Conservation (phyloP, 2,329 filamentous ascomycete genomes). For the Cytospora schulzeri region DNA sequence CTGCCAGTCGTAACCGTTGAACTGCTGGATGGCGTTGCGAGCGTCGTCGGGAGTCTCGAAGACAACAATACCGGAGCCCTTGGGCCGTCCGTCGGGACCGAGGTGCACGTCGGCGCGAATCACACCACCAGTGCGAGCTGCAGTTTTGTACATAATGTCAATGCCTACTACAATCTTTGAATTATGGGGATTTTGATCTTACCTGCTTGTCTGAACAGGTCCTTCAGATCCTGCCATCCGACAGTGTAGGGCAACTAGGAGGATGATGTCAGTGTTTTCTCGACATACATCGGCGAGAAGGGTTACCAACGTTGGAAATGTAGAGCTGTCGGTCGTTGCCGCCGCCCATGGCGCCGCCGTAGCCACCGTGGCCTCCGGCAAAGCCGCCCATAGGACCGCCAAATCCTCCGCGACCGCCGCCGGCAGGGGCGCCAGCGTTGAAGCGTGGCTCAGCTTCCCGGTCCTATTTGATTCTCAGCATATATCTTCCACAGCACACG, state of each 20-base stretch:
- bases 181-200: conserved; percentile 46
- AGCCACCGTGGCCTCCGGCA: conserved; percentile 56
- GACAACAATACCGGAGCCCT: conserved; percentile 95
- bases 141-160: conserved; percentile 8
- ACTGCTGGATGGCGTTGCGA: conserved; percentile 92
- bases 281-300: background rate
- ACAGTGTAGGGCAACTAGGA: conserved; percentile 90
- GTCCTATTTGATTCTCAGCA: conserved; percentile 60
- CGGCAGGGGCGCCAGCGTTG: conserved; percentile 69
- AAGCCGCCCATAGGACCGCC: conserved; percentile 30
- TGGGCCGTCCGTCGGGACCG: conserved; percentile 87
- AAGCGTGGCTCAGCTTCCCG: conserved; percentile 98
- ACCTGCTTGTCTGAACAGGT: conserved; percentile 98
- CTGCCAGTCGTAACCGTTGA: conserved; percentile 99
- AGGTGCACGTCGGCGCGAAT: conserved; percentile 95
- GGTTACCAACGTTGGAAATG: conserved; percentile 88
- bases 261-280: conserved; percentile 33
- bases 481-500: conserved; percentile 4
- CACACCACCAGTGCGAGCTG: conserved; percentile 71
- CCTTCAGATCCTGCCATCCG: conserved; percentile 98
- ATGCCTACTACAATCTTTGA: background rate
- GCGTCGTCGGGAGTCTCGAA: conserved; percentile 94
- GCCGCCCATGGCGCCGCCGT: conserved; percentile 59
- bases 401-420: conserved; percentile 61
- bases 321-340: conserved; percentile 88